Base-by-base conservation (phyloP, 2,329 filamentous ascomycete genomes). In the Fusarium guadeloupense region DNA sequence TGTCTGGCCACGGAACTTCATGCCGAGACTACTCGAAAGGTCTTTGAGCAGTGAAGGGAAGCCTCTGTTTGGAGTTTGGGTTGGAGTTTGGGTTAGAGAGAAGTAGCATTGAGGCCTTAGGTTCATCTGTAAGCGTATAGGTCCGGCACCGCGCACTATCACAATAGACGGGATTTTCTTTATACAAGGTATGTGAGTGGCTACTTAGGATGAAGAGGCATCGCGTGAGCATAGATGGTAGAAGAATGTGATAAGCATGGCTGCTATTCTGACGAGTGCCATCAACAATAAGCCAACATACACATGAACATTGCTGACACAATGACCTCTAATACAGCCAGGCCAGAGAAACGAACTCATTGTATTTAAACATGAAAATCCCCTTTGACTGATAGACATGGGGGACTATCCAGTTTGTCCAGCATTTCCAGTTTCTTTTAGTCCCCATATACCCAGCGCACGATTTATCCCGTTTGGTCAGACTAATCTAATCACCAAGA, bases 1-100 rank as follows among this genome's bases (percentile, higher is more conserved):
- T 74, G 71, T 51, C 64, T 66, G 45, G 72, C 40, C 7, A 42
- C 19, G 4, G 28, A 19, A 1, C n/a, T 58, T 7, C 19, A 20
- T 3, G 10, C 23, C 4, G 21, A 20, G 2, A 21, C 33, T 31
- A 47, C 42, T 16, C 35, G 39, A 14, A 26, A 25, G 1, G 25
- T 20, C 7, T 38, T 54, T 39, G 31, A 26, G 17, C 8, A 12
- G 21, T 23, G 14, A 19, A 23, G 21, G 26, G 12, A 20, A 14
- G 28, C 2, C 28, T 14, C n/a, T 5, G 1, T 28, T 20, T 5
- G n/a, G n/a, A 17, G 9, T 19, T 19, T 6, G 23, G 34, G 6
- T 20, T 5, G n/a, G n/a, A 17, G 9, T 19, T 19, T 6, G 23
- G 34, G 6, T 21, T 21, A 20, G 33, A 48, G 30, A 40, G 33